Conservation (phyloP, 2,329 filamentous ascomycete genomes). For the Hypoxylon rubiginosum region DNA sequence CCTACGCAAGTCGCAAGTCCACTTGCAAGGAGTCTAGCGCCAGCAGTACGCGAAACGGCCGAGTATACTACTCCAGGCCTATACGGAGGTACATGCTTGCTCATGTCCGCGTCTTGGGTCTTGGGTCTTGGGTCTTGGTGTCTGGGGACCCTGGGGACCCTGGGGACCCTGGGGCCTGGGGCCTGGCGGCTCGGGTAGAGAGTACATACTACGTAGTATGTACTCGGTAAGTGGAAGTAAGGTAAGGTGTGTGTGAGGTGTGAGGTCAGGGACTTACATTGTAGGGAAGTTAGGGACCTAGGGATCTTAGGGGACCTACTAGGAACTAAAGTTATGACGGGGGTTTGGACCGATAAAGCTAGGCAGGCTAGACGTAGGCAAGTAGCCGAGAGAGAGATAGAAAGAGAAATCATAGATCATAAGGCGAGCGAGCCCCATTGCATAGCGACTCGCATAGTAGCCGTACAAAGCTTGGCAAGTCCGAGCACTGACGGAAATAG, state of each 20-base stretch:
- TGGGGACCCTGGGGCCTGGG: neutral
- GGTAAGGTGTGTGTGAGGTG: constrained; percentile 21
- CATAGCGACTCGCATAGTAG: constrained; percentile 2
- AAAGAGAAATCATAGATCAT: constrained; percentile 41
- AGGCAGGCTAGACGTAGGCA: neutral
- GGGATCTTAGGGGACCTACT: neutral
- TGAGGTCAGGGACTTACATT: constrained; percentile 16
- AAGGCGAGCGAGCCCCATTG: constrained; percentile 35
- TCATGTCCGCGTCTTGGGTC: neutral
- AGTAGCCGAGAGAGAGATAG: neutral
- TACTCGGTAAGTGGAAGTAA: constrained; percentile 37
- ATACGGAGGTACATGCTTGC: constrained; percentile 21
- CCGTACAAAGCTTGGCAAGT: constrained; percentile 18
- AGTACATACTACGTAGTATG: constrained; percentile 30
- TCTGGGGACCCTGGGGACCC: neutral
- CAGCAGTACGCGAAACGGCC: constrained; percentile 33
- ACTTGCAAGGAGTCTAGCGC: constrained; percentile 29
- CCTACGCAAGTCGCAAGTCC: constrained; percentile 24
- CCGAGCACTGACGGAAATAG: neutral
- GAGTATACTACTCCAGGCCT: constrained; percentile 31
- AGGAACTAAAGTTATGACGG: constrained; percentile 29
- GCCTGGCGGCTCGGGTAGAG: constrained; percentile 34
- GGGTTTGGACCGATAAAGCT: constrained; percentile 35
- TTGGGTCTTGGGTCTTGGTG: neutral
- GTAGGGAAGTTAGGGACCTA: neutral